phyloP scores from a whole-genome alignment of 139 green algal genomes.

The Volvox reticuliferus region DNA sequence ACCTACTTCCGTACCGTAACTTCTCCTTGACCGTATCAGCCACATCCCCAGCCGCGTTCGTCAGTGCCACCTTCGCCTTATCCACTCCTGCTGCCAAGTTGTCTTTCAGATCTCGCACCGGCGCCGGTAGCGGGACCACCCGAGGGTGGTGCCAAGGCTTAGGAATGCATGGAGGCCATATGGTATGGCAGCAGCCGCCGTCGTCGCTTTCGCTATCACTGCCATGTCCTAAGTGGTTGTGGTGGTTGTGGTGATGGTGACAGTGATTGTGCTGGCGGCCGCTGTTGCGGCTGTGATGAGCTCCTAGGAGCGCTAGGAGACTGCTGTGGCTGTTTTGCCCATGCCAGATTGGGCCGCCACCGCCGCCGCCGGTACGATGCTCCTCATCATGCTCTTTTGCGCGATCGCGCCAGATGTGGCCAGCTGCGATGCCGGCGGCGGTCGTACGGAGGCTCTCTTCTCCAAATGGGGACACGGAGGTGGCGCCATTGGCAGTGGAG shows the following conservation, averaged over 20 bases:
- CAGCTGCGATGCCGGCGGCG: constrained; percentile 7
- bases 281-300: not conserved
- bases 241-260: not conserved
- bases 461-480: not conserved
- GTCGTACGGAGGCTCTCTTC: not conserved
- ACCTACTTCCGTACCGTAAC: not conserved
- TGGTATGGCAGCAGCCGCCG: not conserved
- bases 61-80: not conserved
- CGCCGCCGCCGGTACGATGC: not conserved
- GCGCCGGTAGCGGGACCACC: constrained; percentile 13
- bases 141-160: not conserved
- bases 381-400: not conserved
- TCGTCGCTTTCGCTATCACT: not conserved
- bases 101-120: not conserved
- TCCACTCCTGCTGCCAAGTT: not conserved
- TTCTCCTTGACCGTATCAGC: not conserved
- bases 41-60: not conserved
- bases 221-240: not conserved
- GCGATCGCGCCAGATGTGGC: not conserved
- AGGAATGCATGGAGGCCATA: constrained; percentile 38
- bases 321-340: not conserved
- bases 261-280: not conserved
- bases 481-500: not conserved
- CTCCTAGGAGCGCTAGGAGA: not conserved
- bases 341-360: not conserved